Evolutionary conservation across 805 yeast species (phyloP).

Genomic region (Yarrowia bubula): DNA sequence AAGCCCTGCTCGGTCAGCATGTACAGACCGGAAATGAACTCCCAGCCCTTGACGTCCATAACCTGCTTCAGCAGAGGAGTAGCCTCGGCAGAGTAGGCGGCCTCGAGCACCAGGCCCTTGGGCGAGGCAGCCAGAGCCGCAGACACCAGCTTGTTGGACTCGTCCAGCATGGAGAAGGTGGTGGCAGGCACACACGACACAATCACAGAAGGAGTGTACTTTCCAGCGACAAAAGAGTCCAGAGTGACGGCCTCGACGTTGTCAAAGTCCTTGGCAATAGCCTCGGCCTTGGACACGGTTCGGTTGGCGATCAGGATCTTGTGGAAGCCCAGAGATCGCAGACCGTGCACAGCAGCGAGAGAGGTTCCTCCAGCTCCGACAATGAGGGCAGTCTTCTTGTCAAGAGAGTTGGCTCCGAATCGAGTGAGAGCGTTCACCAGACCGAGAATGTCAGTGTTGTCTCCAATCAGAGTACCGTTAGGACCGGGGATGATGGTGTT

Average conservation of each 20-base stretch:
- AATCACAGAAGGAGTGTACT: slow-evolving; percentile 51
- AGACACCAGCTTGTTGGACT: slow-evolving; percentile 49
- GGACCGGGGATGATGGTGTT: slow-evolving; percentile 68
- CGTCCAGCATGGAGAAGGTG: slow-evolving; percentile 54
- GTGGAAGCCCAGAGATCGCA: slow-evolving; percentile 71
- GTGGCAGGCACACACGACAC: slow-evolving; percentile 87
- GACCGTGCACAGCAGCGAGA: slow-evolving; percentile 88
- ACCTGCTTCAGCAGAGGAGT: slow-evolving; percentile 88
- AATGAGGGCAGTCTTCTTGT: slow-evolving; percentile 59
- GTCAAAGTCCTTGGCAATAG: slow-evolving; percentile 62
- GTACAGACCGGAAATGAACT: slow-evolving; percentile 84
- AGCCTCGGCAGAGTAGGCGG: slow-evolving; percentile 86
- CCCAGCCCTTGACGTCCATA: slow-evolving; percentile 59
- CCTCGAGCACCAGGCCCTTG: slow-evolving; percentile 61
- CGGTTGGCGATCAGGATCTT: slow-evolving; percentile 80
- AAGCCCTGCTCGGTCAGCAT: slow-evolving; percentile 94
- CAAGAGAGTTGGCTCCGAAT: slow-evolving; percentile 50
- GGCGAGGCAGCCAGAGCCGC: slow-evolving; percentile 41
- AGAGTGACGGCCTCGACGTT: slow-evolving; percentile 59
- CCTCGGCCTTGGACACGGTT: slow-evolving; percentile 62
- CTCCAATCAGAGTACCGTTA: slow-evolving; percentile 58
- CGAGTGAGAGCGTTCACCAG: slow-evolving; percentile 64
- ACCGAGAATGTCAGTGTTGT: slow-evolving; percentile 96
- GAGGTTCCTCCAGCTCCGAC: slow-evolving; percentile 98
- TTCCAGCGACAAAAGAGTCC: slow-evolving; percentile 43